Conservation (phyloP, 2,329 filamentous ascomycete genomes). For the Colletotrichum higginsianum region DNA sequence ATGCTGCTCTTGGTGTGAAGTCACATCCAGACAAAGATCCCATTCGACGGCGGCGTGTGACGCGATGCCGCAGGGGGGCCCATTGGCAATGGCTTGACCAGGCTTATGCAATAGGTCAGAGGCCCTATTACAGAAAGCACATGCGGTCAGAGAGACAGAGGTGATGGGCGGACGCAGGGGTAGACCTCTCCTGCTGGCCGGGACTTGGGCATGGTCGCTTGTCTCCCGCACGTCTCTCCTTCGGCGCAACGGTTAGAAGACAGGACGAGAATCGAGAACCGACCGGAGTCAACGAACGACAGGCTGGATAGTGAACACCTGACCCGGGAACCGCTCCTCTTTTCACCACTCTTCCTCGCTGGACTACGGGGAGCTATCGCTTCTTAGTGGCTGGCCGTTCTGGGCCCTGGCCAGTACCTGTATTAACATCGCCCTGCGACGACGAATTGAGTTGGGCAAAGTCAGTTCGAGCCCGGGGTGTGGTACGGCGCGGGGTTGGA, state of each 20-base stretch:
- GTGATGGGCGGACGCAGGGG: slow-evolving; percentile 35
- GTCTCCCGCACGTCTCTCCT: slow-evolving; percentile 5
- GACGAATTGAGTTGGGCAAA: slow-evolving; percentile 43
- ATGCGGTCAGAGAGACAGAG: slow-evolving; percentile 31
- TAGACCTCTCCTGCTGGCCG: slow-evolving; percentile 4
- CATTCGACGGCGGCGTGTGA: slow-evolving; percentile 38
- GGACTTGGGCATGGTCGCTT: slow-evolving; percentile 1
- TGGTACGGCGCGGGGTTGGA: slow-evolving; percentile 43
- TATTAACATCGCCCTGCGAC: slow-evolving; percentile 12
- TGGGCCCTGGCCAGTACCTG: slow-evolving; percentile 17
- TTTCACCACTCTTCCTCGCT: slow-evolving; percentile 20
- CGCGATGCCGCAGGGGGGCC: slow-evolving; percentile 3
- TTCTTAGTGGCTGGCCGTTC: slow-evolving; percentile 24
- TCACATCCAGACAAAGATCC: slow-evolving; percentile 36
- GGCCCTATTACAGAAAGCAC: slow-evolving; percentile 37
- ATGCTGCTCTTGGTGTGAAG: slow-evolving; percentile 36
- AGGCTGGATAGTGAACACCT: background rate
- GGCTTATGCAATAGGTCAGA: slow-evolving; percentile 23
- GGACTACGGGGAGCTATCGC: slow-evolving; percentile 17
- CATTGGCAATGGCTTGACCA: slow-evolving; percentile 2
- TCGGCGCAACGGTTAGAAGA: slow-evolving; percentile 13
- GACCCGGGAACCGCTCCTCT: slow-evolving; percentile 32
- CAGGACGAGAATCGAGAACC: slow-evolving; percentile 22
- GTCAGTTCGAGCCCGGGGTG: slow-evolving; percentile 17
- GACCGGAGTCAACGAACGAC: background rate